phyloP scores from a whole-genome alignment of 495 filamentous ascomycete genomes.

The Evernia prunastri region DNA sequence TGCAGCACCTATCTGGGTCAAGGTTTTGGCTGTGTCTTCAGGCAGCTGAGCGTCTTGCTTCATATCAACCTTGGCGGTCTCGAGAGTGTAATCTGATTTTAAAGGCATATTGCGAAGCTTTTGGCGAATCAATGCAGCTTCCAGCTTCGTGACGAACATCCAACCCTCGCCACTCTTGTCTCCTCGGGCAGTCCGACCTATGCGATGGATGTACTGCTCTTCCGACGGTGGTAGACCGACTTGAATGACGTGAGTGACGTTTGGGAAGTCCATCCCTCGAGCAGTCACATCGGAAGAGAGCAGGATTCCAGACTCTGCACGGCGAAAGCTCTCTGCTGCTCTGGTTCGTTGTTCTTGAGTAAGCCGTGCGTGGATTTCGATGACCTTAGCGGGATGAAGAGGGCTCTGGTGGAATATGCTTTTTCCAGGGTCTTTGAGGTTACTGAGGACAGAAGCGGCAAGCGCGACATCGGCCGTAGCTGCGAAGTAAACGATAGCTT shows the following conservation, averaged over 20 bases:
- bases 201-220: conserved; percentile 67
- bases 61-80: conserved; percentile 49
- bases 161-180: conserved; percentile 75
- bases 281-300: conserved; percentile 93
- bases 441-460: conserved; percentile 52
- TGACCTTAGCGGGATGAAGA: conserved; percentile 43
- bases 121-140: conserved; percentile 43
- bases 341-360: conserved; percentile 59
- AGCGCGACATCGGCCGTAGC: conserved; percentile 65
- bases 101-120: conserved; percentile 61
- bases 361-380: conserved; percentile 74
- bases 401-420: conserved; percentile 34
- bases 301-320: conserved; percentile 58
- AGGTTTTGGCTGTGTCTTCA: conserved; percentile 29
- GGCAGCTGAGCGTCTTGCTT: conserved; percentile 32
- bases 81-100: conserved; percentile 48
- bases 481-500: conserved; percentile 86
- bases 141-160: conserved; percentile 58
- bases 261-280: conserved; percentile 78
- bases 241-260: conserved; percentile 67
- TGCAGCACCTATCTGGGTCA: conserved; percentile 35
- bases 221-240: conserved; percentile 53
- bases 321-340: conserved; percentile 65
- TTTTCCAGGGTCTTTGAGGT: conserved; percentile 37
- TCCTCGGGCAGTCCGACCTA: conserved; percentile 68